Percentiles rank a stretch among this genome's conserved stretches.
These are phyloP conservation scores for Corylus avellana DNA, from an alignment of 306 rosid genomes.

Conservation along the genomic window DNA sequence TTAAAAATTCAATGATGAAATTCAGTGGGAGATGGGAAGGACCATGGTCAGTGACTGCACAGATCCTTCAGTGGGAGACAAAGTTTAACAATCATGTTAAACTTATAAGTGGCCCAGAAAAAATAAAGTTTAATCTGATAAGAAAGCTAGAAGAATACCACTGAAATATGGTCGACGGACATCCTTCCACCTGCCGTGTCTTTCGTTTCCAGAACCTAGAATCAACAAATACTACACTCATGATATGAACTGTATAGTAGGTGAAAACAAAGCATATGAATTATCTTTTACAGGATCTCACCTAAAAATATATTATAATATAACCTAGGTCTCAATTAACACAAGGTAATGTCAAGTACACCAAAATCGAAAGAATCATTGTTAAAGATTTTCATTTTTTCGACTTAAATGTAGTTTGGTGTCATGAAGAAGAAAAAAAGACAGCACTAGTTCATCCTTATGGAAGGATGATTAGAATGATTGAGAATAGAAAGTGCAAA, in stretches of 20 bases:
- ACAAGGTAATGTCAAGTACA: neutral
- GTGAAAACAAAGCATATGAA: constrained; percentile 4
- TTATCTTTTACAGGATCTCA: neutral
- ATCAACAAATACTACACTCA: constrained; percentile 7
- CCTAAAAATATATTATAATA: neutral
- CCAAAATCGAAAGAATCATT: too few relatives aligned
- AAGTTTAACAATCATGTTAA: constrained; percentile 2
- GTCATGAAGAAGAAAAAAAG: neutral
- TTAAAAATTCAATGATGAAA: constrained; percentile 6
- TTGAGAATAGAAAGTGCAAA: neutral
- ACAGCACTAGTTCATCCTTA: neutral
- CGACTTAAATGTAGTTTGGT: too few relatives aligned
- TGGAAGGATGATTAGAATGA: too few relatives aligned
- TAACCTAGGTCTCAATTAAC: neutral
- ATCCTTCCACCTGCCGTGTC: constrained; percentile 47
- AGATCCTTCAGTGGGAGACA: neutral
- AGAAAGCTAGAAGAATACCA: constrained; percentile 48
- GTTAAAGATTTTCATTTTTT: too few relatives aligned
- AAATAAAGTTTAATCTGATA: neutral
- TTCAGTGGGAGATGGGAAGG: neutral
- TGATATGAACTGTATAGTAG: neutral
- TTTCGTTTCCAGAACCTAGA: constrained; percentile 66
- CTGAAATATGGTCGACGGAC: constrained; percentile 59
- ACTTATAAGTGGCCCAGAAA: neutral
- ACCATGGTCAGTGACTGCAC: neutral